phyloP scores from a whole-genome alignment of 225 moss, liverwort and hornwort species.

The Sphagnum tenellum region DNA sequence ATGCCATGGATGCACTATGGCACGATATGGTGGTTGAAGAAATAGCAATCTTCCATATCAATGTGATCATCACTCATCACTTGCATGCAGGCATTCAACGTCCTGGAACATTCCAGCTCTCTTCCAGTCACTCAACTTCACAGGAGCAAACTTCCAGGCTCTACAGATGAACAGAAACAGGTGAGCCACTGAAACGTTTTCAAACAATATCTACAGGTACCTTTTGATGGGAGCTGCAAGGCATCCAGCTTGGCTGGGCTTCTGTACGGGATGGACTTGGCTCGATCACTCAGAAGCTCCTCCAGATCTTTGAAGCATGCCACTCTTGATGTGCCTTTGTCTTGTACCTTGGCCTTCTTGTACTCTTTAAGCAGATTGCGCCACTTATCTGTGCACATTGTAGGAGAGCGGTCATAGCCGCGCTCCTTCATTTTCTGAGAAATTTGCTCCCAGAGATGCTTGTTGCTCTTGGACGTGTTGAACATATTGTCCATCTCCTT shows the following conservation, averaged over 20 bases:
- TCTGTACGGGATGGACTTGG: conserved; percentile 50
- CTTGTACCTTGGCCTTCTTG: conserved; percentile 87
- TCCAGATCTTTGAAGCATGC: conserved; percentile 95
- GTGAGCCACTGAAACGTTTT: too few relatives aligned
- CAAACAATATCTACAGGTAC: conserved; percentile 4
- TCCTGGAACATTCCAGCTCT: too few relatives aligned
- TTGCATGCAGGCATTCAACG: too few relatives aligned
- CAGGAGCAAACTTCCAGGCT: too few relatives aligned
- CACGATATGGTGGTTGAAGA: too few relatives aligned
- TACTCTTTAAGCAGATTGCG: conserved; percentile 94
- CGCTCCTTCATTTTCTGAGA: conserved; percentile 88
- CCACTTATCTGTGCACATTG: conserved; percentile 99
- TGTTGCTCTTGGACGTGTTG: conserved; percentile 97
- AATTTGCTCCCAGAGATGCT: conserved; percentile 97
- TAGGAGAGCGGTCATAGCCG: conserved; percentile 88
- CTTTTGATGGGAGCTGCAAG: conserved; percentile 33
- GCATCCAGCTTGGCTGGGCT: conserved; percentile 44
- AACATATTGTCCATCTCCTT: conserved; percentile 92
- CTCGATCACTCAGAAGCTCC: conserved; percentile 77
- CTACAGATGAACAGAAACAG: too few relatives aligned
- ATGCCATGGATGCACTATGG: too few relatives aligned
- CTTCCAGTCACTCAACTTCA: too few relatives aligned
- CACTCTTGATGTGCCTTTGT: conserved; percentile 83
- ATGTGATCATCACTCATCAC: too few relatives aligned
- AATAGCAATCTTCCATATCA: too few relatives aligned